phyloP scores from a whole-genome alignment of 208 protist species.

The Naegleria lovaniensis region DNA sequence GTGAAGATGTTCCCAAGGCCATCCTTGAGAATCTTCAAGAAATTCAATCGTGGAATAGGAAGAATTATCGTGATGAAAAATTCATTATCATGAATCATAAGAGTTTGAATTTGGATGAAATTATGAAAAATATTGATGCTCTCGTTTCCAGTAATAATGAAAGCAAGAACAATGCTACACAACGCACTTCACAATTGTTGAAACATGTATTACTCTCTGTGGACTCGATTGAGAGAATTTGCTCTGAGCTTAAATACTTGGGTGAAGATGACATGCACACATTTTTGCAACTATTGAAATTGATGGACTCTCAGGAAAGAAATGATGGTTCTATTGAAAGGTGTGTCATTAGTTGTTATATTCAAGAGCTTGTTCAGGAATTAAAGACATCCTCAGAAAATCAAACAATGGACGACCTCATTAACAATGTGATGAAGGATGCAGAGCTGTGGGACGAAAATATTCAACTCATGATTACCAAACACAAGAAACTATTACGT shows the following conservation, averaged over 20 bases:
- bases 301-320: not conserved
- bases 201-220: not conserved
- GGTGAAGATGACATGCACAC: not conserved
- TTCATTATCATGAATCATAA: not conserved
- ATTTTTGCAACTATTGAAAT: not conserved
- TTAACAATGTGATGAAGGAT: not conserved
- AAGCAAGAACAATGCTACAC: not conserved
- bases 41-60: not conserved
- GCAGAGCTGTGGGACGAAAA: not conserved
- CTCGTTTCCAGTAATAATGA: not conserved
- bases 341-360: not conserved
- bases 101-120: not conserved
- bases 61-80: not conserved
- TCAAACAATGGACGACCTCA: not conserved
- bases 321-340: not conserved
- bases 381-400: not conserved
- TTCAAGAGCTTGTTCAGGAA: not conserved
- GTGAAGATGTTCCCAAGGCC: not conserved
- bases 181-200: not conserved
- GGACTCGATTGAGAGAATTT: not conserved
- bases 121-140: not conserved
- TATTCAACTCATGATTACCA: not conserved
- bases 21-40: not conserved
- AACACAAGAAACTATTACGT: not conserved
- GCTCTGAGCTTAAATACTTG: not conserved